These are phyloP conservation scores for Wickerhamomyces strasburgensis DNA, from an alignment of 805 yeast genomes.

Conservation along the genomic window DNA sequence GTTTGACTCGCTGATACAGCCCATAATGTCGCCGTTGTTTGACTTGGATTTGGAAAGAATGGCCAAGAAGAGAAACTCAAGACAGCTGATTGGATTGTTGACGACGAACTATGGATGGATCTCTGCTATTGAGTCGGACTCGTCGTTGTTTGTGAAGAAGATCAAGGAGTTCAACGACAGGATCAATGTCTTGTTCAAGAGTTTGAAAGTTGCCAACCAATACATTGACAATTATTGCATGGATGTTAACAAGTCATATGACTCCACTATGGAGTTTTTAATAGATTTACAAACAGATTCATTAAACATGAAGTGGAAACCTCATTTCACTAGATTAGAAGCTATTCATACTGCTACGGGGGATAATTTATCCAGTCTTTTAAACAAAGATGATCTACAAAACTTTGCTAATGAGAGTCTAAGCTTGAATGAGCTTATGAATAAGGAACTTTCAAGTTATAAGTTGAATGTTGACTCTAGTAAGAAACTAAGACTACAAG, in stretches of 20 bases:
- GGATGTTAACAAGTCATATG: slow-evolving; percentile 44
- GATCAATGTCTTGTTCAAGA: slow-evolving; percentile 38
- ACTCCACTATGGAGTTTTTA: slow-evolving; percentile 32
- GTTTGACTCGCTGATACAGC: slow-evolving; percentile 25
- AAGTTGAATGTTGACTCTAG: slow-evolving; percentile 33
- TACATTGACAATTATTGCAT: slow-evolving; percentile 44
- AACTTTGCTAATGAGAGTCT: slow-evolving; percentile 20
- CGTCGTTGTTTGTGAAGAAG: slow-evolving; percentile 29
- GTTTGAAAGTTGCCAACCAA: slow-evolving; percentile 43
- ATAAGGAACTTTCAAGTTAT: slow-evolving; percentile 25
- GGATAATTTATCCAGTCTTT: slow-evolving; percentile 9
- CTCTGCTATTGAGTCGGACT: slow-evolving; percentile 39
- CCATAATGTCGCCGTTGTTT: slow-evolving; percentile 32
- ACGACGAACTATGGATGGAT: slow-evolving; percentile 50
- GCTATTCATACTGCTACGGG: slow-evolving; percentile 8
- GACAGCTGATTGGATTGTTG: slow-evolving; percentile 28
- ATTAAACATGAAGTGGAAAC: slow-evolving; percentile 25
- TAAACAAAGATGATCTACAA: slow-evolving; percentile 26
- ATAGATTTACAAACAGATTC: slow-evolving; percentile 38
- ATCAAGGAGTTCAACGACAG: slow-evolving; percentile 29
- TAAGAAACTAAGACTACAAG: slow-evolving; percentile 29
- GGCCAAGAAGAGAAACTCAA: slow-evolving; percentile 16
- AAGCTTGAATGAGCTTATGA: slow-evolving; percentile 15
- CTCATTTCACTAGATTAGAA: slow-evolving; percentile 8
- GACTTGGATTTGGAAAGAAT: slow-evolving; percentile 23